These are phyloP conservation scores for Geotrichum australiense DNA, from an alignment of 1,139 yeast species.

Conservation along the genomic window DNA sequence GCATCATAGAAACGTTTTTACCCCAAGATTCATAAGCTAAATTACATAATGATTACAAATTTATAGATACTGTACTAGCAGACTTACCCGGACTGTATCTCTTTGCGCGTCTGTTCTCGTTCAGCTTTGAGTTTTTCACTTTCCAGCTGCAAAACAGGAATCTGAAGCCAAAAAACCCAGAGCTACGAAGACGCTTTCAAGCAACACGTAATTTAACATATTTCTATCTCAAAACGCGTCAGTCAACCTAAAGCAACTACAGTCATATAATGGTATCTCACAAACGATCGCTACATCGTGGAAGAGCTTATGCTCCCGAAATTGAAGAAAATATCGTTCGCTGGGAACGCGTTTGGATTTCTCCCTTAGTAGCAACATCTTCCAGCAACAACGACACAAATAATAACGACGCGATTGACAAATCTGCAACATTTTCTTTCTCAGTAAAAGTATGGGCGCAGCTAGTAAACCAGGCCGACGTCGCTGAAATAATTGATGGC, in stretches of 20 bases:
- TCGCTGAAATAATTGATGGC: slow-evolving; percentile 33
- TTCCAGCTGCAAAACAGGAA: no score
- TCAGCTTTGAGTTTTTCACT: no score
- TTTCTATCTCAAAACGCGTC: background rate
- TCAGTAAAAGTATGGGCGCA: slow-evolving; percentile 42
- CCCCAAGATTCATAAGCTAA: no score
- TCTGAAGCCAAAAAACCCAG: no score
- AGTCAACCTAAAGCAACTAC: no score
- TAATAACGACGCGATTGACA: background rate
- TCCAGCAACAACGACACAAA: slow-evolving; percentile 3
- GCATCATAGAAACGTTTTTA: no score
- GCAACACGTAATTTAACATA: background rate
- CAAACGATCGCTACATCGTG: slow-evolving; percentile 28
- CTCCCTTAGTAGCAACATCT: slow-evolving; percentile 18
- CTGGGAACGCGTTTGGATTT: slow-evolving; percentile 30
- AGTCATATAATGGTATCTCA: slow-evolving; percentile 15
- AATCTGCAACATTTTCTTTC: slow-evolving; percentile 31
- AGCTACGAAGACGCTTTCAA: no score
- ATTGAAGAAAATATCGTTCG: slow-evolving; percentile 27
- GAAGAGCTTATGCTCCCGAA: slow-evolving; percentile 26
- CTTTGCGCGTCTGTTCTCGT: no score
- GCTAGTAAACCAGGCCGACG: slow-evolving; percentile 27
- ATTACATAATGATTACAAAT: no score
- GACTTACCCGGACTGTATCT: no score
- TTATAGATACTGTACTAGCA: no score